Base-by-base conservation (phyloP, 805 yeast species). In the Candida pseudofarinosa region DNA sequence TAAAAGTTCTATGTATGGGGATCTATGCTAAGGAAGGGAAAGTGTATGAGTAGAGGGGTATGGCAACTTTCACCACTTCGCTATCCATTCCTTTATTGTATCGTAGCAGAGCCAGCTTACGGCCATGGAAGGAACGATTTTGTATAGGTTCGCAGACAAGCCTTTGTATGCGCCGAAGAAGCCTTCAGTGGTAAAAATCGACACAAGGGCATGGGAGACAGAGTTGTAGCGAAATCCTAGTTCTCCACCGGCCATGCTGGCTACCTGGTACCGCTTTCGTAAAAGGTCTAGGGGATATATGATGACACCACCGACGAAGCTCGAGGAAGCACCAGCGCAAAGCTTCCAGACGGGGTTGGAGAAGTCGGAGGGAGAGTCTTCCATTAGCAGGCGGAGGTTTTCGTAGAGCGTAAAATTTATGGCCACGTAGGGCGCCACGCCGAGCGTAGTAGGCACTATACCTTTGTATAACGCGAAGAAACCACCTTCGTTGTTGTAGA, bases 391-490 rank as follows among this genome's bases (percentile, higher is more conserved):
- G 48, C 89, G 79, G 50, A 89, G 57, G 47, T 77, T 80, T 57
- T 93, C 98, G 68, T 90, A 91, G 37, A 88, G 80, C 2, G 96
- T 84, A 59, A 91, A 91, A 63, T 90, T 91, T 40, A 91, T 76
- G 3, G 96, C 96, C 26, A 88, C 97, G 57, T 90, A 93, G 1
- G 98, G 97, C 1, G 96, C 97, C 16, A 93, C 97, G 1, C 98
- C 97, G 44, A 87, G 65, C 1, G 90, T 80, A 0, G 98, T 91
- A n/a, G 98, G 96, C 47, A 83, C 69, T 10, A 90, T 71, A 2
- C 99, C 99, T 40, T 90, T 73, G 59, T 87, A 91, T 13, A 91
- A 68, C 0, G 89, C 95, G 2, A 58, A 47, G 6, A 88, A 18
- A 0, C 97, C 96, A 31, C 98, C 98, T 64, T 91, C 99, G 13